Base-by-base conservation (phyloP, 1,284 basidiomycete species). In the Marasmius sp. region DNA sequence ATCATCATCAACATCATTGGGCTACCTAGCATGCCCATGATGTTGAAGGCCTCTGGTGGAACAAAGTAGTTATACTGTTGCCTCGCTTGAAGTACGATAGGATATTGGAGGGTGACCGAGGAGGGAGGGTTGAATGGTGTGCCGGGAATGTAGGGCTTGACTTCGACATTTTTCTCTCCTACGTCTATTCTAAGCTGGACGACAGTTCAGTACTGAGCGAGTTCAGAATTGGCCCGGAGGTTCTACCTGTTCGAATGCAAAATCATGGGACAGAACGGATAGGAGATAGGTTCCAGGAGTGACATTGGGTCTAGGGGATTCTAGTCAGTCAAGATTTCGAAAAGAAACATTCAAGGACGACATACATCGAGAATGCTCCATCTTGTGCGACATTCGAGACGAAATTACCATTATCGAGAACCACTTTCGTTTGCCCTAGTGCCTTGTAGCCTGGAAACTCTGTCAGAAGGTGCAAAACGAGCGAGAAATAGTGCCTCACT, bases 1-100 rank as follows among this genome's bases (percentile, higher is more conserved):
- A 89, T 77, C 89, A 93, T 92, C 77, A 95, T 85, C 62, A 95
- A 77, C 77, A 93, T 89, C 93, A 95, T 94, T 2, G 93, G 93
- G 71, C 85, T 94, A 68, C 90, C 87, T 69, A 95, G 79, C 89
- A 95, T 91, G 53, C 80, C 86, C 59, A 92, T 61, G 33, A 94
- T 67, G 73, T 93, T 91, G 79, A 94, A 92, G 18, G 85, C 84
- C 70, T 91, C 82, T 16, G 74, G 81, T 22, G 89, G 86, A 58
- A 86, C 81, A 71, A 90, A 94, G 71, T 90, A 93, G 60, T 73
- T 77, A 69, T 87, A 80, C 69, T 79, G 84, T 55, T 77, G 77
- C 61, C 82, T 77, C 1, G 91, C 79, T 1, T 72, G 66, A 50
- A 94, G 70, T 9, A 75, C 69, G 59, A 93, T 75, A 0, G 92